A percentile compares a stretch with the other conserved stretches of the same genome.
Evolutionary conservation across 208 protist genomes (phyloP).

Genomic region (Trypanosomatidae sp.): DNA sequence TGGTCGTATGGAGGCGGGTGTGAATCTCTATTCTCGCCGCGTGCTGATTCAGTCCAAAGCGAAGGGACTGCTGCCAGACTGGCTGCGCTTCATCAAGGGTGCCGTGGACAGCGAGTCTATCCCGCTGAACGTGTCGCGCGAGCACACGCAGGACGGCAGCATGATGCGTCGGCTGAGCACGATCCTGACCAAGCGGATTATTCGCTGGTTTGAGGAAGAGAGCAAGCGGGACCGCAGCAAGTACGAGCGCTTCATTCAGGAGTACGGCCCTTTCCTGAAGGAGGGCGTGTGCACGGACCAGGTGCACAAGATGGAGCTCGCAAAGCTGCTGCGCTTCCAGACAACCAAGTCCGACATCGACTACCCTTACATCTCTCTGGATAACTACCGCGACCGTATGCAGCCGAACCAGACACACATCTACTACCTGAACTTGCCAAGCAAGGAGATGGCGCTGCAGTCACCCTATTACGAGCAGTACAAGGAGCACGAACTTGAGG

Average conservation of each 20-base stretch:
- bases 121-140: slow-evolving; percentile 97
- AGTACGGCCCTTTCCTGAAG: slow-evolving; percentile 96
- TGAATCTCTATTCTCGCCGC: slow-evolving; percentile 95
- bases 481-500: slow-evolving; percentile 94
- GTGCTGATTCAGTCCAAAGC: slow-evolving; percentile 97
- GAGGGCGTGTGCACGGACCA: slow-evolving; percentile 96
- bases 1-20: slow-evolving; percentile 93
- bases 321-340: slow-evolving; percentile 94
- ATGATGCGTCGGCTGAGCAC: slow-evolving; percentile 93
- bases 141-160: slow-evolving; percentile 97
- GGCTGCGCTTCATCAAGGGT: slow-evolving; percentile 96
- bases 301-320: slow-evolving; percentile 93
- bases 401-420: slow-evolving; percentile 94
- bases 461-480: slow-evolving; percentile 98
- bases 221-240: slow-evolving; percentile 88
- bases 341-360: slow-evolving; percentile 77
- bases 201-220: slow-evolving; percentile 92
- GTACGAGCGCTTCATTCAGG: slow-evolving; percentile 94
- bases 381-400: slow-evolving; percentile 97
- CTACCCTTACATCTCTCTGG: slow-evolving; percentile 87
- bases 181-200: slow-evolving; percentile 92
- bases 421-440: slow-evolving; percentile 94
- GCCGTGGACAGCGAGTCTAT: slow-evolving; percentile 98
- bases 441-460: slow-evolving; percentile 83
- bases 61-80: slow-evolving; percentile 96